Percentiles rank a stretch among this genome's conserved stretches.
Evolutionary conservation across 2,329 filamentous ascomycete genomes (phyloP).

Genomic region (Neopestalotiopsis sp.): DNA sequence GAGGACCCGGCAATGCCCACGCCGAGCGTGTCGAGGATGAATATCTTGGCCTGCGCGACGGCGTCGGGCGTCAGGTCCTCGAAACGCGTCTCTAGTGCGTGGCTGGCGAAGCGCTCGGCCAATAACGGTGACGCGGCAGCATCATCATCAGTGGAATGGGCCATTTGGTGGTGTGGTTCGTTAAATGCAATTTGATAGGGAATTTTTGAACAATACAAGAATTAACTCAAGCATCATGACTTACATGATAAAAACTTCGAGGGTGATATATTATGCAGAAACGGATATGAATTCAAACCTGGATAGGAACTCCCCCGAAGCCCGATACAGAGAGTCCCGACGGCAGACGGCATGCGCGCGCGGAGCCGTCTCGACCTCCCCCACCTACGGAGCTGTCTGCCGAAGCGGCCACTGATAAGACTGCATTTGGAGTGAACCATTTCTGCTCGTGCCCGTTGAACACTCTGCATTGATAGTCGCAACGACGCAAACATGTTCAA

Average conservation of each 20-base stretch:
- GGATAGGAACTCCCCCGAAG: neutral
- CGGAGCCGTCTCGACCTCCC: neutral
- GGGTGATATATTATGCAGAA: neutral
- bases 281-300: neutral
- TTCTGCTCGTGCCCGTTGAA: too few species aligned
- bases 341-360: slow-evolving; percentile 12
- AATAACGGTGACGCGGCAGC: neutral
- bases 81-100: slow-evolving; percentile 16
- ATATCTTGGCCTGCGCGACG: slow-evolving; percentile 19
- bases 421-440: neutral
- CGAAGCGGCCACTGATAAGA: neutral
- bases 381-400: neutral
- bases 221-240: neutral
- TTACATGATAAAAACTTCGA: neutral
- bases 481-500: too few species aligned
- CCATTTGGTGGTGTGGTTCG: neutral
- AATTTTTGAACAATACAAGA: too few species aligned
- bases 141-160: neutral
- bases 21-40: slow-evolving; percentile 19
- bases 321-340: neutral
- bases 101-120: slow-evolving; percentile 18
- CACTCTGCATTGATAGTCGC: too few species aligned
- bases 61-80: slow-evolving; percentile 19
- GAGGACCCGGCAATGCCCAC: slow-evolving; percentile 21
- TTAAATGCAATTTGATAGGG: neutral